These are phyloP conservation scores for Biscutella laevigata DNA, from an alignment of 441 rosid species.

Conservation along the genomic window DNA sequence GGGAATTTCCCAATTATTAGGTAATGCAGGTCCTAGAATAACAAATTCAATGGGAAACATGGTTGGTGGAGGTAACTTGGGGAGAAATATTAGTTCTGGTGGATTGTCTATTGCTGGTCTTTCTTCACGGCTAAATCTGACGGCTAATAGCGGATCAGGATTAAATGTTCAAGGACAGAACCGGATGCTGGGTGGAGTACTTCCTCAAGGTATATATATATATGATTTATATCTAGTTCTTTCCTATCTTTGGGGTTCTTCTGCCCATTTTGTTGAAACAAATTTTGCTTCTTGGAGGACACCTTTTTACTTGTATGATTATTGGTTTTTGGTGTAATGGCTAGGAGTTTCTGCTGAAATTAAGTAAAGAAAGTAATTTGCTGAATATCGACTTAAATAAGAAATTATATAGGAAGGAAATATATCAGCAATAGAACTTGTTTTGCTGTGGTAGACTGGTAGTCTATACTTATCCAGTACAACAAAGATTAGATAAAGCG, in stretches of 20 bases:
- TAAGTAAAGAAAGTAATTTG: neutral
- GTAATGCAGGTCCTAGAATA: slow-evolving; percentile 79
- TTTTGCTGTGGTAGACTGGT: neutral
- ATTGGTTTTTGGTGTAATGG: neutral
- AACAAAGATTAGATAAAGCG: neutral
- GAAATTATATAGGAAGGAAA: neutral
- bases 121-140: slow-evolving; percentile 61
- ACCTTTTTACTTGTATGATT: neutral
- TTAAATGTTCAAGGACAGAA: slow-evolving; percentile 82
- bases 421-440: slow-evolving; percentile 4
- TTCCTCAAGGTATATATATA: slow-evolving; percentile 73
- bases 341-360: neutral
- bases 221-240: slow-evolving; percentile 1
- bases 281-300: neutral
- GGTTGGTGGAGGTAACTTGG: slow-evolving; percentile 87
- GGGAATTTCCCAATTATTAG: slow-evolving; percentile 86
- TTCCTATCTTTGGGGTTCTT: neutral
- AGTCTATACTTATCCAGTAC: neutral
- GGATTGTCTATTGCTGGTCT: slow-evolving; percentile 85
- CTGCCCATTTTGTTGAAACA: too few relatives aligned
- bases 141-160: slow-evolving; percentile 79
- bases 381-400: neutral
- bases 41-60: slow-evolving; percentile 85
- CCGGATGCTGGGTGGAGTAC: slow-evolving; percentile 72
- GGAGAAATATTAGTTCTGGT: slow-evolving; percentile 75